phyloP scores from a whole-genome alignment of 2,329 filamentous ascomycete genomes.

The Geosmithia flava region DNA sequence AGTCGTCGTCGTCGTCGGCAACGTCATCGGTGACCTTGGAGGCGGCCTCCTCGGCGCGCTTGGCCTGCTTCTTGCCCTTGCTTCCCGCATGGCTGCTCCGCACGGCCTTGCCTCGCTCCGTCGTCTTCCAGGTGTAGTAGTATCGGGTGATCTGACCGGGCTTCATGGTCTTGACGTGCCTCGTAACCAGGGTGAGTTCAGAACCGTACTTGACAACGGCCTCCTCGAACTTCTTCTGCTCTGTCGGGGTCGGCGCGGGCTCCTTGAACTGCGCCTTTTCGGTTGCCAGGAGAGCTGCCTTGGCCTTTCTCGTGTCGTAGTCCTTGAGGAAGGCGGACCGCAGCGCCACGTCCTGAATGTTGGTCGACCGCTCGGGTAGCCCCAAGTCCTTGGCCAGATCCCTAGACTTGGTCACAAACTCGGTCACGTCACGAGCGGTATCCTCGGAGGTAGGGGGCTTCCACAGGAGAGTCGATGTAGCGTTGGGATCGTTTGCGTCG shows the following conservation, averaged over 20 bases:
- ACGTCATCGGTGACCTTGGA: constrained; percentile 83
- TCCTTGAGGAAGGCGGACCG: constrained; percentile 59
- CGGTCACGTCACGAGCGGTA: constrained; percentile 52
- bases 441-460: constrained; percentile 54
- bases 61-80: constrained; percentile 81
- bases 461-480: constrained; percentile 67
- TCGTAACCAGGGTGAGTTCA: constrained; percentile 71
- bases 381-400: constrained; percentile 52
- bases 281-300: constrained; percentile 55
- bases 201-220: constrained; percentile 83
- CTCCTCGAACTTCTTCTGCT: constrained; percentile 86
- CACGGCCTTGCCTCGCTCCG: constrained; percentile 68
- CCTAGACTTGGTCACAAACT: constrained; percentile 62
- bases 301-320: constrained; percentile 59
- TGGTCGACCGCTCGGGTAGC: constrained; percentile 67
- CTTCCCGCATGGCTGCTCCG: constrained; percentile 83
- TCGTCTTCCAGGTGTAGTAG: constrained; percentile 99
- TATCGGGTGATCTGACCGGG: constrained; percentile 77
- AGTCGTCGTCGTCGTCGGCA: constrained; percentile 86
- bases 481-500: constrained; percentile 53
- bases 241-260: constrained; percentile 63
- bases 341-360: constrained; percentile 75
- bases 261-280: constrained; percentile 70
- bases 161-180: constrained; percentile 73
- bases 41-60: constrained; percentile 55